Evolutionary conservation across 345 rosid species (phyloP).

Genomic region (Salix dunnii): DNA sequence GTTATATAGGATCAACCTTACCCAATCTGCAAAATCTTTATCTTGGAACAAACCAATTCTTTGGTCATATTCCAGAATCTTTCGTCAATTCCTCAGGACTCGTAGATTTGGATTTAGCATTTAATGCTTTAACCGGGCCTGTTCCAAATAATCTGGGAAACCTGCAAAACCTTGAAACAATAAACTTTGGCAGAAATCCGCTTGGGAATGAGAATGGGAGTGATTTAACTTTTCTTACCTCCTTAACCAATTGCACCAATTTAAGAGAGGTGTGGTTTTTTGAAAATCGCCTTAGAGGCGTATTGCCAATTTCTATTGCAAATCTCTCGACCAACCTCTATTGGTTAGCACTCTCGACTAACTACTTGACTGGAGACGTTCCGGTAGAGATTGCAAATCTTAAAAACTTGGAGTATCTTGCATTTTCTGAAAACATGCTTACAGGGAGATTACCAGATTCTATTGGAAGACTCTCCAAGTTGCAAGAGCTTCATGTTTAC

Average conservation of each 20-base stretch:
- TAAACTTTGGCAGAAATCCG: no score
- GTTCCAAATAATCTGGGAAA: not conserved
- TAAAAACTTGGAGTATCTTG: not conserved
- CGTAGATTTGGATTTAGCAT: no score
- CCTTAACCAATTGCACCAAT: no score
- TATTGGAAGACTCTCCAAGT: not conserved
- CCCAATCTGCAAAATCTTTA: no score
- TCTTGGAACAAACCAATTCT: not conserved
- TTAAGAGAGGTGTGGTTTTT: no score
- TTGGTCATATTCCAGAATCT: no score
- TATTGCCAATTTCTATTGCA: not conserved
- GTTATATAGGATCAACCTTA: no score
- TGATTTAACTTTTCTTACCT: no score
- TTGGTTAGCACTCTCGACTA: accelerated
- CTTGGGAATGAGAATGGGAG: no score
- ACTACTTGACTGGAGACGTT: not conserved
- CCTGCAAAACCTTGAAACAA: no score
- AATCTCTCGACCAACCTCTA: not conserved
- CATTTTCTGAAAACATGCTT: not conserved
- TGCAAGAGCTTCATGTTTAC: not conserved
- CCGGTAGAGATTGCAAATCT: not conserved
- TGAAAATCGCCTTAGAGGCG: no score
- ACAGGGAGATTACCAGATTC: not conserved
- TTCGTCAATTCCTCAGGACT: not conserved
- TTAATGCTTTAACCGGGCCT: no score